These are phyloP conservation scores for Rhizopogon sp. DNA, from an alignment of 768 basidiomycete species.

Conservation along the genomic window DNA sequence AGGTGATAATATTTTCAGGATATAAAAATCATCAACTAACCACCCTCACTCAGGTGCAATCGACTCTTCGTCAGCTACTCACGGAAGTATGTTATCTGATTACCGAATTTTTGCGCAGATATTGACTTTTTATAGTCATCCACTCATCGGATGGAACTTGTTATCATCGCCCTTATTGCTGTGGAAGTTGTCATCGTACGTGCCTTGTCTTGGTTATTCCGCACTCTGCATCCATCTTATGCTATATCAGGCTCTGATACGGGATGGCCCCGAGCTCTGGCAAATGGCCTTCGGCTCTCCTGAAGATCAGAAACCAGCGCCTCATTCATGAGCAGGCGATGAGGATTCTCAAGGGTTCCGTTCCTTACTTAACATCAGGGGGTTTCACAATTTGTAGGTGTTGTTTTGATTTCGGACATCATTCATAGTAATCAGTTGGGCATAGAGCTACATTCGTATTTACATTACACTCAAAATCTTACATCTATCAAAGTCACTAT, in stretches of 20 bases:
- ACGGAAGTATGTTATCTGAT: slow-evolving; percentile 53
- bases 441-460: not conserved
- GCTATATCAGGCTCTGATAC: slow-evolving; percentile 55
- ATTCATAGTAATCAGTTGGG: not conserved
- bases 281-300: slow-evolving; percentile 35
- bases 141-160: slow-evolving; percentile 88
- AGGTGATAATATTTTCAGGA: slow-evolving; percentile 34
- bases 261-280: slow-evolving; percentile 77
- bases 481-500: not conserved
- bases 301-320: slow-evolving; percentile 3
- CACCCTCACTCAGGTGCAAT: slow-evolving; percentile 56
- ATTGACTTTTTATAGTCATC: slow-evolving; percentile 53
- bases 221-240: not conserved
- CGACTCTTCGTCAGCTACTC: slow-evolving; percentile 80
- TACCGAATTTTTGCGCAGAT: not conserved
- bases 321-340: not conserved
- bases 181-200: slow-evolving; percentile 91
- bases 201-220: slow-evolving; percentile 1
- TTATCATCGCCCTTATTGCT: slow-evolving; percentile 92
- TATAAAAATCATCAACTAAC: not conserved
- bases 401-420: not conserved
- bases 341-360: not conserved
- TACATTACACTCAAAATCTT: not conserved
- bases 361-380: not conserved
- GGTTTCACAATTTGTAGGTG: not conserved